A percentile compares a stretch with the other conserved stretches of the same genome.
Conservation (phyloP, 768 basidiomycete genomes). For the Crucibulum laeve region DNA sequence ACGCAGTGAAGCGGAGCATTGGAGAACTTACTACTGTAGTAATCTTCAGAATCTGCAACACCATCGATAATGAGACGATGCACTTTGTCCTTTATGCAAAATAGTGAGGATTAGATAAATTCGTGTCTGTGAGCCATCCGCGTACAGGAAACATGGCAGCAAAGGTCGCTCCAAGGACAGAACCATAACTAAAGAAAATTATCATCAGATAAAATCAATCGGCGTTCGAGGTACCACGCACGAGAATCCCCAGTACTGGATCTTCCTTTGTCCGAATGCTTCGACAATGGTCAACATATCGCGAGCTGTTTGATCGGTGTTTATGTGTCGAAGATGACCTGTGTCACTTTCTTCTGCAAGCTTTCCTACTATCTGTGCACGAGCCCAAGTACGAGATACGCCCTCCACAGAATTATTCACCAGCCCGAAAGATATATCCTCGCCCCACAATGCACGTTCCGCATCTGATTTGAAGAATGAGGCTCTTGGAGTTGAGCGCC, state of each 20-base stretch:
- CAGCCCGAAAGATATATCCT: conserved; percentile 3
- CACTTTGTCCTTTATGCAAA: conserved; percentile 25
- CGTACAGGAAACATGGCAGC: conserved; percentile 28
- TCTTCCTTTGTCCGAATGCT: conserved; percentile 25
- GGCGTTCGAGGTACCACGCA: conserved; percentile 6
- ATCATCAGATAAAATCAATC: background rate
- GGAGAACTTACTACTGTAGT: conserved; percentile 28
- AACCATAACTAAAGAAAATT: conserved; percentile 15
- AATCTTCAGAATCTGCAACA: conserved; percentile 33
- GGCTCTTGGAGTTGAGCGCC: conserved; percentile 25
- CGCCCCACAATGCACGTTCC: conserved; percentile 26
- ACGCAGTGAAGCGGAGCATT: background rate
- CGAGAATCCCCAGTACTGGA: conserved; percentile 25
- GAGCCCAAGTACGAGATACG: conserved; percentile 26
- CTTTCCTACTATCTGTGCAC: conserved; percentile 21
- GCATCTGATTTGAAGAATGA: conserved; percentile 30
- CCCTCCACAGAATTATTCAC: conserved; percentile 19
- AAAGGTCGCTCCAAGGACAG: conserved; percentile 24
- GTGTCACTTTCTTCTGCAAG: conserved; percentile 23
- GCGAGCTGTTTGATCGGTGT: conserved; percentile 31
- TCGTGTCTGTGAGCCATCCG: background rate
- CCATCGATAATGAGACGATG: conserved; percentile 36
- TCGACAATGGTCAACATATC: conserved; percentile 33
- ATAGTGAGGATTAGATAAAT: background rate
- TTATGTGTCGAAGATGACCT: conserved; percentile 22